phyloP scores from a whole-genome alignment of 139 green algal genomes.

The Gonium pectorale region DNA sequence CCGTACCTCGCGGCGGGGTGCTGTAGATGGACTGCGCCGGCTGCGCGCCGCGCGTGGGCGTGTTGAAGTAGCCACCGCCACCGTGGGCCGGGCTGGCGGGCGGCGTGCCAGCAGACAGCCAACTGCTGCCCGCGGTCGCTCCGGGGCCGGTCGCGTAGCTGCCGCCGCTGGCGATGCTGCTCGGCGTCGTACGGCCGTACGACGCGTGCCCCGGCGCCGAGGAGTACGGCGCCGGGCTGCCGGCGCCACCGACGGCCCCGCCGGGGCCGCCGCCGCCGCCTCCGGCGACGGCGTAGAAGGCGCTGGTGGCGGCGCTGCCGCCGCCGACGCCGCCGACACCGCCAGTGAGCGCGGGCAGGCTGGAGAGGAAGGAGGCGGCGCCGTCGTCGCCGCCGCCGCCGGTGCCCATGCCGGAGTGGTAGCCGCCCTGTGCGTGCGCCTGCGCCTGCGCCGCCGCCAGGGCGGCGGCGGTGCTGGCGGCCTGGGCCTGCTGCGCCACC shows the following conservation, averaged over 20 bases:
- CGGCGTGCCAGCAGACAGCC: neutral
- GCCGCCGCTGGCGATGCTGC: neutral
- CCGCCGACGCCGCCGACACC: neutral
- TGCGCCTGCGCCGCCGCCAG: too few relatives aligned
- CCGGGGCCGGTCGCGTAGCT: neutral
- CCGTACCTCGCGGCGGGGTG: slow-evolving; percentile 23
- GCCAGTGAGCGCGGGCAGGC: slow-evolving; percentile 14
- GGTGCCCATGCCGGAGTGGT: too few relatives aligned
- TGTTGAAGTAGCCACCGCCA: slow-evolving; percentile 20
- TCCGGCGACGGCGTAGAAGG: neutral
- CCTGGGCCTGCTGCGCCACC: neutral
- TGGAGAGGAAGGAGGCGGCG: slow-evolving; percentile 40
- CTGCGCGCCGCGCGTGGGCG: neutral
- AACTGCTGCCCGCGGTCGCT: neutral
- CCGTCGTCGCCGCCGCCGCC: too few relatives aligned
- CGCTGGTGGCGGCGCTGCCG: neutral
- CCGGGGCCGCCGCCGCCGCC: neutral
- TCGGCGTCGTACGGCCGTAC: too few relatives aligned
- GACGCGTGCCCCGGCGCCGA: neutral
- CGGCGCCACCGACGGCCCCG: neutral
- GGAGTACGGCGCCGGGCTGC: neutral
- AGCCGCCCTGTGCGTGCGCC: neutral
- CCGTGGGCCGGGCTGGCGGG: neutral
- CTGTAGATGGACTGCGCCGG: neutral
- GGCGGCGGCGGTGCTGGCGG: neutral